These are phyloP conservation scores for Cornus suecica DNA, from an alignment of 148 eudicot species.

Conservation along the genomic window DNA sequence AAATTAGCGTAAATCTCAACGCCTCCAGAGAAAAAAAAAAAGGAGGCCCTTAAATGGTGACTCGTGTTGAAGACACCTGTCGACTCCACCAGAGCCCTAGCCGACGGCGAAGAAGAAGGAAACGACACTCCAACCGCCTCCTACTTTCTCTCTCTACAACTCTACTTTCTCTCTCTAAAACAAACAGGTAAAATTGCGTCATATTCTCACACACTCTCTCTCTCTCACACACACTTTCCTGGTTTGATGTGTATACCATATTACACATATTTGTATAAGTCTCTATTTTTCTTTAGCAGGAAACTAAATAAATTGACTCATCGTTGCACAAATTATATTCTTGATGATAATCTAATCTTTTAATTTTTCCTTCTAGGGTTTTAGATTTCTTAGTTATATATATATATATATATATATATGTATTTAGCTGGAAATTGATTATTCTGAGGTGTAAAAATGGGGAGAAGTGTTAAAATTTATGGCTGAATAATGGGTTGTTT, in stretches of 20 bases:
- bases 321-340: too few relatives aligned
- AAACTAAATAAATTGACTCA: too few relatives aligned
- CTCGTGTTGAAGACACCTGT: conserved; percentile 44
- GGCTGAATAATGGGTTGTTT: not conserved
- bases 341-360: too few relatives aligned
- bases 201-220: not conserved
- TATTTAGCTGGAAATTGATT: not conserved
- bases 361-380: not conserved
- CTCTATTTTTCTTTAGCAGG: not conserved
- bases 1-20: not conserved
- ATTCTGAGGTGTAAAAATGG: not conserved
- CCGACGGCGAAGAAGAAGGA: conserved; percentile 34
- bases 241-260: not conserved
- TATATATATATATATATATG: not conserved
- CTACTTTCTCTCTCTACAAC: not conserved
- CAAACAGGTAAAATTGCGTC: not conserved
- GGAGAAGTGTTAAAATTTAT: not conserved
- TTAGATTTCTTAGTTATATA: not conserved
- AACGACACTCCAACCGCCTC: conserved; percentile 25
- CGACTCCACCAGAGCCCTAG: conserved; percentile 21
- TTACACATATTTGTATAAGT: not conserved
- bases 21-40: not conserved
- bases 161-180: not conserved
- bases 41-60: conserved; percentile 1
- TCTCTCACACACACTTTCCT: not conserved